Percentiles rank a stretch among this genome's conserved stretches.
These are phyloP conservation scores for Elsinoe necatrix DNA, from an alignment of 2,329 filamentous ascomycete genomes.

Conservation along the genomic window DNA sequence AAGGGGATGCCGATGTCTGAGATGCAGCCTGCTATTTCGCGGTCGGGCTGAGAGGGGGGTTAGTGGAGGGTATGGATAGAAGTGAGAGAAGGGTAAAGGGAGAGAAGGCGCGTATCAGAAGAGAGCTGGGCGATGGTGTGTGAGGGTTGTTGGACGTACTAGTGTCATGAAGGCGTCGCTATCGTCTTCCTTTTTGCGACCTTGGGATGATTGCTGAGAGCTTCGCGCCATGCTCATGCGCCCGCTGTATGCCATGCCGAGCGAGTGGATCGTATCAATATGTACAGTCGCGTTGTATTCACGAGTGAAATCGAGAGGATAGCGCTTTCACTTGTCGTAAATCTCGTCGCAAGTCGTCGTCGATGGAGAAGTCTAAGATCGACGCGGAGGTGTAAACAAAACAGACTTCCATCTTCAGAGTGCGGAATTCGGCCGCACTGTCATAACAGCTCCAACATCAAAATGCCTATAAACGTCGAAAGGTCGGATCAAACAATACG, in stretches of 20 bases:
- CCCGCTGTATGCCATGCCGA: conserved; percentile 40
- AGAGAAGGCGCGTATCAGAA: not conserved
- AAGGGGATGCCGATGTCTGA: conserved; percentile 93
- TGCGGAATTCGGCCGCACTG: not conserved
- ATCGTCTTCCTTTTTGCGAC: conserved; percentile 35
- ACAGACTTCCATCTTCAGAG: conserved; percentile 14
- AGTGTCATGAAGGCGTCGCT: conserved; percentile 44
- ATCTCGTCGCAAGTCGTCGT: not conserved
- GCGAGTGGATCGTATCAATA: not conserved
- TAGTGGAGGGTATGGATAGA: not conserved
- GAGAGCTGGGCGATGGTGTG: not conserved
- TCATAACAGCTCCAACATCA: too few species aligned
- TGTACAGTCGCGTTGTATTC: not conserved
- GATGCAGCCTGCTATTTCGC: conserved; percentile 92
- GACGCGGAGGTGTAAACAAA: conserved; percentile 3
- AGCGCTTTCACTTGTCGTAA: not conserved
- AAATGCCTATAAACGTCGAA: too few species aligned
- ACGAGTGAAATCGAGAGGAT: not conserved
- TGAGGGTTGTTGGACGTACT: conserved; percentile 27
- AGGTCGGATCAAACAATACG: not conserved
- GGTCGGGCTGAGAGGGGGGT: conserved; percentile 44
- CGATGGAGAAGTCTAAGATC: not conserved
- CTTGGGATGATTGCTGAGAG: conserved; percentile 28
- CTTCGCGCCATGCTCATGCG: conserved; percentile 44
- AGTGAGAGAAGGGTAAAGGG: not conserved